Evolutionary conservation across 345 rosid species (phyloP), one percentile per base, ranked within the genome.

Genomic region (Linum usitatissimum): DNA sequence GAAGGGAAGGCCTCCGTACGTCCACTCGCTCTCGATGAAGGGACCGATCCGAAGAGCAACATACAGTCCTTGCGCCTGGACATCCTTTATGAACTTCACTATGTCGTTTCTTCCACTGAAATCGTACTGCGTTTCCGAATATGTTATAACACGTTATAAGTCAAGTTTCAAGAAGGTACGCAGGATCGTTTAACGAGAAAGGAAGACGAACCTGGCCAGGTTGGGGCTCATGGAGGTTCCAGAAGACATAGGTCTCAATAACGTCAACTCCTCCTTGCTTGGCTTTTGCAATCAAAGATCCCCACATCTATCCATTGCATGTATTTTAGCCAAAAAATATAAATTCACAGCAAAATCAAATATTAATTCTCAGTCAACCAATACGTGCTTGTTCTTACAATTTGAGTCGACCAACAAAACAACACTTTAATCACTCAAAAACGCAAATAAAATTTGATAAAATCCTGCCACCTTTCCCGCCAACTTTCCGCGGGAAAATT

Each of bases 261-360:
- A 87, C 97, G 65, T 90, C 91, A 8, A 93, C 39, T 3, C 96
- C 99, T 71, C 99, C 99, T 60, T 84, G 88, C 68, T 87, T 90
- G n/a, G 94, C 84, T 80, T 86, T 87, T 30, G 77, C 74, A 65
- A 93, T 86, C 74, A 93, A 70, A 55, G 85, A 79, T 21, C 88
- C 76, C 99, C 99, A 93, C 97, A 87, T 90, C 99, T 93, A 70
- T 12, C 4, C 51, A 45, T 3, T 3, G 13, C 0, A 45, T 23
- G 13, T 3, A 45, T 23, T 23, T 23, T 23, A 0, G 28, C 28
- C 28, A 23, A 23, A 23, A 23, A 23, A 23, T 23, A 23, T 23
- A 0, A 23, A 23, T 23, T 23, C 28, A 23, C 2, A 2, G 1
- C 28, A 23, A 23, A 23, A 23, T n/a, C n/a, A n/a, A n/a, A n/a